phyloP scores from a whole-genome alignment of 495 filamentous ascomycete species.

The Hypoxylon crocopeplum region DNA sequence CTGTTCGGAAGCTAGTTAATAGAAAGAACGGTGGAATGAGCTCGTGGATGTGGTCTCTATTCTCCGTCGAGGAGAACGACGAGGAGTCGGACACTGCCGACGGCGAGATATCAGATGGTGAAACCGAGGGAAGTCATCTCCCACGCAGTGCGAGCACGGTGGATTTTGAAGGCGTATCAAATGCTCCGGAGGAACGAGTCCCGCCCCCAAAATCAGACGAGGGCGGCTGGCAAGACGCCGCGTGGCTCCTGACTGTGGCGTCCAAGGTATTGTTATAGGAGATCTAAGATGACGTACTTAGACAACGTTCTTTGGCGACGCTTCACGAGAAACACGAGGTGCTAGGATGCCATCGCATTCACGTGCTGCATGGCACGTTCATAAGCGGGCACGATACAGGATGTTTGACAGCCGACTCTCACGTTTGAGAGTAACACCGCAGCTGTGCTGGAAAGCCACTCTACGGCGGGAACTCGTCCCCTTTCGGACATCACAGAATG shows the following conservation, averaged over 20 bases:
- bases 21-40: slow-evolving; percentile 73
- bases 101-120: slow-evolving; percentile 47
- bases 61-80: slow-evolving; percentile 68
- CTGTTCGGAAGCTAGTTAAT: slow-evolving; percentile 59
- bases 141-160: slow-evolving; percentile 42
- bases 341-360: slow-evolving; percentile 5
- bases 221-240: slow-evolving; percentile 80
- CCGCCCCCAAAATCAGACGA: slow-evolving; percentile 58
- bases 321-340: slow-evolving; percentile 11
- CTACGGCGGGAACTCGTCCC: slow-evolving; percentile 6
- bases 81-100: slow-evolving; percentile 55
- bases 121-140: slow-evolving; percentile 41
- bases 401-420: slow-evolving; percentile 19
- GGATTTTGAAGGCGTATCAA: slow-evolving; percentile 39
- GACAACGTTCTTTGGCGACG: not conserved
- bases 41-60: slow-evolving; percentile 80
- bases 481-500: not conserved
- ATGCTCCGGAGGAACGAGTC: slow-evolving; percentile 36
- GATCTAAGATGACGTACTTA: slow-evolving; percentile 15
- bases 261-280: slow-evolving; percentile 71
- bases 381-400: slow-evolving; percentile 12
- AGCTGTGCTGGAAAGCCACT: slow-evolving; percentile 26
- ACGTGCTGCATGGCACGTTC: slow-evolving; percentile 16
- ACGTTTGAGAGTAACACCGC: slow-evolving; percentile 31
- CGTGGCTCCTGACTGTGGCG: slow-evolving; percentile 81